Evolutionary conservation across 1,139 yeast species (phyloP), one percentile per base, ranked within the genome.

Genomic region (Yamadazyma siamensis): DNA sequence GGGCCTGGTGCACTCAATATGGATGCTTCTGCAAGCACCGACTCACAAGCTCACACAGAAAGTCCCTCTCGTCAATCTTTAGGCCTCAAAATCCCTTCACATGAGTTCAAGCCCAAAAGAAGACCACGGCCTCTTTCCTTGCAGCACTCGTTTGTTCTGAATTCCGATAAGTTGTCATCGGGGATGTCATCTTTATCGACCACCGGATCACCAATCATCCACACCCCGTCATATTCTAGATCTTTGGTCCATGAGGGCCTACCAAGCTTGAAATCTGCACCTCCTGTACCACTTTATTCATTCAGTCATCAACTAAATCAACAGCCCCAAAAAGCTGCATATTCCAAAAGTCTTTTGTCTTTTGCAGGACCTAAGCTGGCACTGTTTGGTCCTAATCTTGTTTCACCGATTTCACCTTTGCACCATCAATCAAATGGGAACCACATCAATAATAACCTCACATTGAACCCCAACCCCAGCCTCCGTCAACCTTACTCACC

Each of bases 51-150:
- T n/a, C n/a, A n/a, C n/a, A n/a, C n/a, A n/a, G n/a, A n/a, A n/a
- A n/a, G n/a, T n/a, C n/a, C n/a, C n/a, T n/a, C n/a, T n/a, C n/a
- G n/a, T n/a, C n/a, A n/a, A n/a, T n/a, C n/a, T n/a, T n/a, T n/a
- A n/a, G 10, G 19, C 13, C 31, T 23, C 19, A 57, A 51, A 33
- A 32, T 56, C 12, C 63, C 65, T 3, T 38, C 47, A 7, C 54
- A 49, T 37, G 50, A 54, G 27, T 62, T 56, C 41, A 65, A 61
- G 39, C 69, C 71, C 8, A 65, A 63, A 34, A 49, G 66, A 40
- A 52, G 74, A 40, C 74, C 74, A 17, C 44, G 64, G 29, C 74
- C 73, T 6, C 53, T 67, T 31, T 47, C 66, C 10, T 55, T 67
- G 30, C 62, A 50, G 38, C 67, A 63, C 39, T 59, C 69, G 9